Conservation (phyloP, 192 early-diverging fungal species). For the Pilobolus umbonatus region DNA sequence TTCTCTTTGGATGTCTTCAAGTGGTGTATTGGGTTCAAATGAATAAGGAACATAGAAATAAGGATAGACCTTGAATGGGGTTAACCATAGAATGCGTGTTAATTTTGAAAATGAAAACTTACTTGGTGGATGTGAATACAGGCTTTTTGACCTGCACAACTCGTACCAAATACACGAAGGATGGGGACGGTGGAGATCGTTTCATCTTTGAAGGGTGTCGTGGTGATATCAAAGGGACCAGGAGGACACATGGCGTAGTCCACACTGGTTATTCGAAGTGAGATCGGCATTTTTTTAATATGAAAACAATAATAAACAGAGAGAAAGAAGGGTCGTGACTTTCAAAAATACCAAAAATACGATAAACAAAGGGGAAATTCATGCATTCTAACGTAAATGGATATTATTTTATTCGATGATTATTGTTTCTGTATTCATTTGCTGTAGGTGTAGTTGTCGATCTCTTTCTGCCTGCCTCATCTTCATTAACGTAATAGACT, state of each 20-base stretch:
- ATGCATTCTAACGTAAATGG: too few species aligned
- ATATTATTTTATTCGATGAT: too few species aligned
- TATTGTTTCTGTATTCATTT: too few species aligned
- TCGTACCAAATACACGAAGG: conserved; percentile 78
- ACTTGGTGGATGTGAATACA: conserved; percentile 86
- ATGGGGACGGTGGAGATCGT: conserved; percentile 57
- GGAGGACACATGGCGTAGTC: conserved; percentile 55
- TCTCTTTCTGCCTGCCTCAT: conserved; percentile 41
- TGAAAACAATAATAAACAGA: not conserved
- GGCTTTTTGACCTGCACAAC: conserved; percentile 61
- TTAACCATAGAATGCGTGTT: conserved; percentile 3
- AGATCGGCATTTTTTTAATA: not conserved
- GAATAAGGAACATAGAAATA: conserved; percentile 79
- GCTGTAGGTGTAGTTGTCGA: conserved; percentile 6
- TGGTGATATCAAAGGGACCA: conserved; percentile 35
- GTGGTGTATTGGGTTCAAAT: conserved; percentile 30
- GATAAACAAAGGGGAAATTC: too few species aligned
- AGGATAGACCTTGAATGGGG: conserved; percentile 53
- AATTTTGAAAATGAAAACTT: not conserved
- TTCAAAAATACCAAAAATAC: too few species aligned
- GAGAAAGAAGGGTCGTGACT: too few species aligned
- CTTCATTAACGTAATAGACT: conserved; percentile 43
- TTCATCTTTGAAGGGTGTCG: conserved; percentile 34
- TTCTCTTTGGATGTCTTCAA: conserved; percentile 33
- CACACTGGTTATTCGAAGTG: conserved; percentile 57